Evolutionary conservation across 208 protist genomes (phyloP), one percentile per base, ranked within the genome.

Genomic region (Crithidia expoeki): DNA sequence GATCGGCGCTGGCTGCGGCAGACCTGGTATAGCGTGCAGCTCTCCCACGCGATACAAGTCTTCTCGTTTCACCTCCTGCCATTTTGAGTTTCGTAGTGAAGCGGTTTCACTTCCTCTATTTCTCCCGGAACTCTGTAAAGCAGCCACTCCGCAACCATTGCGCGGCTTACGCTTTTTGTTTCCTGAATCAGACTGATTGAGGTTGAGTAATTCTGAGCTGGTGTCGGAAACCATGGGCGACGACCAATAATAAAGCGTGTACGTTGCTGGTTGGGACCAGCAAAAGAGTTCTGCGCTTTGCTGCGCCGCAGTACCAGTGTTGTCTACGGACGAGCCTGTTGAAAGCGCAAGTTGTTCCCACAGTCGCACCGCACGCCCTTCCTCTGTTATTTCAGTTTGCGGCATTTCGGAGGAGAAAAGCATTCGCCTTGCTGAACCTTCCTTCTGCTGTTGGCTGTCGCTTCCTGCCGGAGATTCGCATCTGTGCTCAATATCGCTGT

Each of bases 11-110:
- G 36, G 72, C 38, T 81, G 76, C 16, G 76, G 76, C 38, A 81
- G 55, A 3, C 60, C 76, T 2, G 76, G 76, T n/a, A 81, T 81
- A 25, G 76, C 72, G 42, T 75, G 55, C 38, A 81, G 36, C 21
- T 28, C 2, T 2, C 71, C 71, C 34, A 76, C 71, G 1, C 60
- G 53, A 1, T 33, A 34, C 16, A 68, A 42, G 10, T 47, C 23
- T 11, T 33, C 36, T 30, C 25, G 40, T 34, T 5, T 5, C 55
- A 28, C 33, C 52, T 23, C 52, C 9, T 4, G 12, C 57, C 23
- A 10, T 12, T n/a, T n/a, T n/a, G n/a, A n/a, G n/a, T n/a, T n/a
- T n/a, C n/a, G n/a, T n/a, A n/a, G n/a, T n/a, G n/a, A n/a, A n/a
- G n/a, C n/a, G n/a, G n/a, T n/a, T n/a, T n/a, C n/a, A n/a, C n/a